Evolutionary conservation across 2,329 filamentous ascomycete species (phyloP).

Genomic region (Arthrinium puccinioides): DNA sequence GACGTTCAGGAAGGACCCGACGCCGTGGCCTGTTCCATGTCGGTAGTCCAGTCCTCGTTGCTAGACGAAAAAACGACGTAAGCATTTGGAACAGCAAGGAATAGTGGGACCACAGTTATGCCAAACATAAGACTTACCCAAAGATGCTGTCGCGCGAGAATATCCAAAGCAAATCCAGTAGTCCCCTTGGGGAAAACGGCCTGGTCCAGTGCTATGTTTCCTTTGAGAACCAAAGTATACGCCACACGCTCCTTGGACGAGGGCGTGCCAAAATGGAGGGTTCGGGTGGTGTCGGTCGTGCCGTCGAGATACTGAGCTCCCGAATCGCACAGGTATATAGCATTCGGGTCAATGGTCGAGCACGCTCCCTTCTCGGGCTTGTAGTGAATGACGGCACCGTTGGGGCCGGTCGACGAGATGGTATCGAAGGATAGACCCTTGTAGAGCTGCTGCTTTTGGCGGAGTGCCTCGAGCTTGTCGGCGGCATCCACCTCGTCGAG

Average conservation of each 20-base stretch:
- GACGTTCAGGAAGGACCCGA: constrained; percentile 92
- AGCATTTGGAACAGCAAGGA: constrained; percentile 3
- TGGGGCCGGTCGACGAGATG: constrained; percentile 86
- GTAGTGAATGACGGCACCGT: constrained; percentile 93
- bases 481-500: constrained; percentile 89
- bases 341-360: constrained; percentile 72
- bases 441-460: constrained; percentile 64
- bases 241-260: constrained; percentile 77
- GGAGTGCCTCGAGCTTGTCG: constrained; percentile 76
- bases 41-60: constrained; percentile 84
- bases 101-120: neutral
- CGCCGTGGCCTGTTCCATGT: constrained; percentile 92
- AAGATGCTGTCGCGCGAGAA: constrained; percentile 79
- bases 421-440: constrained; percentile 91
- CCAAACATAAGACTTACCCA: constrained; percentile 55
- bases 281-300: constrained; percentile 92
- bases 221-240: constrained; percentile 92
- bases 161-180: constrained; percentile 85
- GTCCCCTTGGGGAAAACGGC: constrained; percentile 92
- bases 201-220: constrained; percentile 80
- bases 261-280: constrained; percentile 83
- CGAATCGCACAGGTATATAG: constrained; percentile 92
- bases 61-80: constrained; percentile 21
- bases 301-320: constrained; percentile 95
- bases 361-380: constrained; percentile 79